Conservation (phyloP, 371 early-diverging fungal species). For the Mucor plumbeus region DNA sequence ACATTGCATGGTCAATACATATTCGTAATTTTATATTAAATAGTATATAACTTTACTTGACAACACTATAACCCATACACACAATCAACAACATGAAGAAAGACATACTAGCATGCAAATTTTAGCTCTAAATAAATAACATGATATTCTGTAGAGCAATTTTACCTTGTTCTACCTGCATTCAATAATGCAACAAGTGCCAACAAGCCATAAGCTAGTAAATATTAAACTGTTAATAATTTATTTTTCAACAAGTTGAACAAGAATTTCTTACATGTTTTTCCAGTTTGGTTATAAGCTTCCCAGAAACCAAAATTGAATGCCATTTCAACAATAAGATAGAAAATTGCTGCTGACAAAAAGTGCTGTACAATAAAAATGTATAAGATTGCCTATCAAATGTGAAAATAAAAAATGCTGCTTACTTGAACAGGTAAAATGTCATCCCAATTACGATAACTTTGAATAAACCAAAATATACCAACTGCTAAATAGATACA, state of each 20-base stretch:
- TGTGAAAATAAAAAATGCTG: neutral
- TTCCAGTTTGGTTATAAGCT: constrained; percentile 74
- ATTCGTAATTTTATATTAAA: too few relatives aligned
- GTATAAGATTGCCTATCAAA: neutral
- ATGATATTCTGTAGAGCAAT: neutral
- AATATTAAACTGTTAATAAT: neutral
- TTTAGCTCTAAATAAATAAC: neutral
- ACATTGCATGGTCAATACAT: too few relatives aligned
- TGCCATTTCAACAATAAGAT: constrained; percentile 89
- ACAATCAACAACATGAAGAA: constrained; percentile 96
- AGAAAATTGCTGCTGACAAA: constrained; percentile 82
- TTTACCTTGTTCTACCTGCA: constrained; percentile 83
- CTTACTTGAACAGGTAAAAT: constrained; percentile 81
- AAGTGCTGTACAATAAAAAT: constrained; percentile 62
- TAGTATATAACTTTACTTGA: constrained; percentile 60
- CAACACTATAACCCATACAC: constrained; percentile 94
- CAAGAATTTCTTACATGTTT: constrained; percentile 49
- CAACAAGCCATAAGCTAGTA: constrained; percentile 60
- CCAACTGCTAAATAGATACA: constrained; percentile 77
- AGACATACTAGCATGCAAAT: constrained; percentile 61
- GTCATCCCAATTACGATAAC: constrained; percentile 83
- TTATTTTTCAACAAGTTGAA: neutral
- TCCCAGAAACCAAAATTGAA: constrained; percentile 89
- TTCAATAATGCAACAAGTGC: constrained; percentile 79
- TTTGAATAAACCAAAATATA: constrained; percentile 75